Base-by-base conservation (phyloP, 306 rosid species). In the Dryas octopetala region DNA sequence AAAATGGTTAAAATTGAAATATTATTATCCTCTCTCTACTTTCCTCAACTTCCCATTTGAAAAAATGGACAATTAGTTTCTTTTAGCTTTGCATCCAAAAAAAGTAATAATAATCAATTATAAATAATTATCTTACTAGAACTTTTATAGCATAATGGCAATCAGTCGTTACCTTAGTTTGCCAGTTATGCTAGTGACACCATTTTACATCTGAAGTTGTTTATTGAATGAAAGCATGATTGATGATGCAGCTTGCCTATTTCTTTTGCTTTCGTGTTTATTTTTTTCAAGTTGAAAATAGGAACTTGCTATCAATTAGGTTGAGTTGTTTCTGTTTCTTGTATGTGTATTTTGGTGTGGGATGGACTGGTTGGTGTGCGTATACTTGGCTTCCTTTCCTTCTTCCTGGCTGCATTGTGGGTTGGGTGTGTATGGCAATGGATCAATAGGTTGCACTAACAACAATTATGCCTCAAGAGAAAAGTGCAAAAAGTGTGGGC, bases 391-490 rank as follows among this genome's bases (percentile, higher is more conserved):
- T 83, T 88, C 86, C 84, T 84, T 89, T 86, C 64, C 78, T 81
- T 71, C 83, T 83, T 65, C 86, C 82, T 88, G 90, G 90, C 80
- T 91, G 88, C 91, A 76, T 87, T 90, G 78, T 88, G 87, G 95
- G 85, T 58, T 89, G 93, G 87, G 88, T 87, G 78, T 89, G 85
- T 87, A 50, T 91, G 86, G 91, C 90, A 82, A 83, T 94, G 93
- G 91, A 90, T 78, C 91, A 76, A 86, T 92, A 95, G 99, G 97
- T 88, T 95, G 99, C 99, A 95, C 99, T 90, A 95, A 95, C 97
- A 95, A 92, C 97, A 95, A 95, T 92, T 95, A 95, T 91, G 99
- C 99, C 85, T 95, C 99, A 89, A 86, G 97, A 95, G 97, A 92
- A 79, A 91, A 86, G 93, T 95, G 97, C 92, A 95, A 95, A 84